These are phyloP conservation scores for Heliamphora ciliata DNA, from an alignment of 179 eudicot species.

Conservation along the genomic window DNA sequence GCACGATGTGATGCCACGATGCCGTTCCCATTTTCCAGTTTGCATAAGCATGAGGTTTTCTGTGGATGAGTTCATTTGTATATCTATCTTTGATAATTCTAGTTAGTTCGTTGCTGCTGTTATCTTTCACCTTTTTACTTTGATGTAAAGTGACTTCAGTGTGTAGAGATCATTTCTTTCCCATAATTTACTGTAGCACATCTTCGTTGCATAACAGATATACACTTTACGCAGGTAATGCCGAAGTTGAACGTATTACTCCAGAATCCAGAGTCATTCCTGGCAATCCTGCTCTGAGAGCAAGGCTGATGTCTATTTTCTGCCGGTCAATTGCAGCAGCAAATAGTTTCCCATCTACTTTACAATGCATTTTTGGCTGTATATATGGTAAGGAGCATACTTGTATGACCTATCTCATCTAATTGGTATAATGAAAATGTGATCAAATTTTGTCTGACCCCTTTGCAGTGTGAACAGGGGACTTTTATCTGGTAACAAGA, in stretches of 20 bases:
- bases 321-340: slow-evolving; percentile 88
- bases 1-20: not conserved
- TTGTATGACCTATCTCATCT: not conserved
- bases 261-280: slow-evolving; percentile 66
- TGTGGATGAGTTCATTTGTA: slow-evolving; percentile 6
- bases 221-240: slow-evolving; percentile 45
- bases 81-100: not conserved
- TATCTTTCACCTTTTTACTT: not conserved
- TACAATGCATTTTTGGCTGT: slow-evolving; percentile 94
- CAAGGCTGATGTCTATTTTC: slow-evolving; percentile 67
- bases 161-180: not conserved
- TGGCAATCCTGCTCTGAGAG: slow-evolving; percentile 63
- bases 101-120: no score
- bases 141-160: not conserved
- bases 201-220: not conserved
- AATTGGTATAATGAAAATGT: not conserved
- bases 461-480: not conserved
- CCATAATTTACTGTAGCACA: not conserved
- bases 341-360: slow-evolving; percentile 85
- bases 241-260: slow-evolving; percentile 58
- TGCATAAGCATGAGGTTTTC: not conserved
- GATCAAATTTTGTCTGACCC: not conserved
- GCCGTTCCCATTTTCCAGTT: not conserved
- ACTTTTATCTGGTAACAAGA: not conserved
- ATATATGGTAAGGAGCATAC: slow-evolving; percentile 61